Evolutionary conservation across 306 rosid genomes (phyloP).

Genomic region (Echinosophora koreensis): DNA sequence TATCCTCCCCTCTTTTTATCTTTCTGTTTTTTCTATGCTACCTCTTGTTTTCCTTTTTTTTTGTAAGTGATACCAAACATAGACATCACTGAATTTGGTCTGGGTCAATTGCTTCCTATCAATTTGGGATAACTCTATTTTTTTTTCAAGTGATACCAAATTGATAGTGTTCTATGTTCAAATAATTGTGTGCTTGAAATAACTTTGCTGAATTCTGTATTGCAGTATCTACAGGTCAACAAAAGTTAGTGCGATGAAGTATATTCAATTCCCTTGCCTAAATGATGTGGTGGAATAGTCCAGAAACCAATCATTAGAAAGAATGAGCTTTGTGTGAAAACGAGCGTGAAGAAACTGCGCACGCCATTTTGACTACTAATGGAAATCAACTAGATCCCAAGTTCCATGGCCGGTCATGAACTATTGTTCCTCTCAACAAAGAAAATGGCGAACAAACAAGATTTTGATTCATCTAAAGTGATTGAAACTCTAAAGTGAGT

Average conservation of each 20-base stretch:
- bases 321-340: constrained; percentile 46
- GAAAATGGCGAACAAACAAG: too few relatives aligned
- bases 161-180: not conserved
- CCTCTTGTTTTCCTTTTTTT: not conserved
- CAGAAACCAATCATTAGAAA: constrained; percentile 41
- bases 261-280: constrained; percentile 31
- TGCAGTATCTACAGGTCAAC: constrained; percentile 1
- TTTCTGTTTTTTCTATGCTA: too few relatives aligned
- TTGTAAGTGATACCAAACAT: not conserved
- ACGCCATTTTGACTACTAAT: constrained; percentile 43
- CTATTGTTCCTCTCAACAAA: too few relatives aligned
- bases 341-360: constrained; percentile 40
- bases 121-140: not conserved
- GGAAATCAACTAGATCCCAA: constrained; percentile 60
- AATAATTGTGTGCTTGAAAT: constrained; percentile 17
- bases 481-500: too few relatives aligned
- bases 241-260: constrained; percentile 41
- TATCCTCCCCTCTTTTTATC: too few relatives aligned
- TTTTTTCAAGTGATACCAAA: too few relatives aligned
- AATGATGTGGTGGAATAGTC: constrained; percentile 42
- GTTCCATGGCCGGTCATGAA: constrained; percentile 35
- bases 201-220: constrained; percentile 8
- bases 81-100: not conserved
- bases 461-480: too few relatives aligned
- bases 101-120: not conserved